Base-by-base conservation (phyloP, 495 filamentous ascomycete species). In the Lasiosphaeria miniovina region DNA sequence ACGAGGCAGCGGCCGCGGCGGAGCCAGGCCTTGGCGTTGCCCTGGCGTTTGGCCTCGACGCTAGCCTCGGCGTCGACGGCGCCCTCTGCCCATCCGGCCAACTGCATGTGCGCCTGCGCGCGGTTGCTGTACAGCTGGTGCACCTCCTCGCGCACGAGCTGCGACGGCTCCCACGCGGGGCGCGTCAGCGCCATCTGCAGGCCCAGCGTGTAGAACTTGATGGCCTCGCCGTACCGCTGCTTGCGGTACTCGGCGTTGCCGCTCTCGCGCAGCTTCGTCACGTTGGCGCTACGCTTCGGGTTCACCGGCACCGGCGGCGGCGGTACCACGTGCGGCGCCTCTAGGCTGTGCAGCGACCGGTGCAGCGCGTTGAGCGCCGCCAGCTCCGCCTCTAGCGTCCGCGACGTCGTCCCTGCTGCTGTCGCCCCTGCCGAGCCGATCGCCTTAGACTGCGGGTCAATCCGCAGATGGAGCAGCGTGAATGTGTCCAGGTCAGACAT, bases 11-110 rank as follows among this genome's bases (percentile, higher is more conserved):
- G 86, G 8, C 88, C 92, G 61, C 89, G 77, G 50, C 93, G 76
- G 86, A 90, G 97, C 89, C 92, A 97, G 3, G 88, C 93, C 86
- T 97, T 98, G 6, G 89, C 86, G 75, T 98, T 97, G 35, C 87
- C 90, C 48, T 83, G 77, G 55, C 84, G 79, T 84, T 95, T 96
- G 57, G 88, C 84, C 75, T 96, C 93, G n/a, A 96, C 88, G 67
- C 89, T 93, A 5, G 80, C 77, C 77, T 91, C 86, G n/a, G 90
- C 90, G 77, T 98, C 94, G 4, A 87, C 76, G 31, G 88, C 79
- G 4, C 81, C 94, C 79, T 94, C 91, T 5, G 88, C 77, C 92
- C 93, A 98, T 49, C 80, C 77, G 74, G 82, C 80, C 71, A 86
- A 69, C 3, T 81, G 86, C 86, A 97, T 95, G 65, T 92, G 81